These are phyloP conservation scores for Lactarius sp. DNA, from an alignment of 768 basidiomycete genomes.

Conservation along the genomic window DNA sequence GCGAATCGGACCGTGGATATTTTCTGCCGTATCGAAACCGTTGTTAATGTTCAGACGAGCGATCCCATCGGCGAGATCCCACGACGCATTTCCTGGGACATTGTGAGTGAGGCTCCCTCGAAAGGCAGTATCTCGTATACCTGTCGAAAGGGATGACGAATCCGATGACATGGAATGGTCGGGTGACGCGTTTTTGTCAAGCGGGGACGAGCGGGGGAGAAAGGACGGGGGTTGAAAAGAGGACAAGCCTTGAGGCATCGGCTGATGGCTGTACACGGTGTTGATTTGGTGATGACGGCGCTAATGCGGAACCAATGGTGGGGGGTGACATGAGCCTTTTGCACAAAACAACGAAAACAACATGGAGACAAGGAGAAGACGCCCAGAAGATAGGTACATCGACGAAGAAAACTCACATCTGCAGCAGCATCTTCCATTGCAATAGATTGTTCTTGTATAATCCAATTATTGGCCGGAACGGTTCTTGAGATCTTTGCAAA, in stretches of 20 bases:
- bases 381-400: not conserved
- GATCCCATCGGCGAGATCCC: slow-evolving; percentile 72
- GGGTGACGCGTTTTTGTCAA: slow-evolving; percentile 27
- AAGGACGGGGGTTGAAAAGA: slow-evolving; percentile 24
- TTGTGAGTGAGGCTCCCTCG: slow-evolving; percentile 61
- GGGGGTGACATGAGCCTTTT: slow-evolving; percentile 15
- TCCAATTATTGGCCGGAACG: slow-evolving; percentile 43
- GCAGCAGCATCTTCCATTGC: slow-evolving; percentile 20
- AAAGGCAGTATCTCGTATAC: slow-evolving; percentile 55
- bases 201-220: slow-evolving; percentile 20
- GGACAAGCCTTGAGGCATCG: slow-evolving; percentile 22
- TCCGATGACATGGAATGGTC: slow-evolving; percentile 33
- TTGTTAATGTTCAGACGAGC: slow-evolving; percentile 62
- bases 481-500: slow-evolving; percentile 32
- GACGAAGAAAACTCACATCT: slow-evolving; percentile 23
- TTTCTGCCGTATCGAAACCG: slow-evolving; percentile 43
- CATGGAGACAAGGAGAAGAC: not conserved
- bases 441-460: slow-evolving; percentile 40
- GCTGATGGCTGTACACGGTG: slow-evolving; percentile 25
- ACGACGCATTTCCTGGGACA: slow-evolving; percentile 41
- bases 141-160: slow-evolving; percentile 32
- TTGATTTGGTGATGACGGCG: slow-evolving; percentile 27
- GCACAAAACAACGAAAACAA: slow-evolving; percentile 5
- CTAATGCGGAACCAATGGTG: slow-evolving; percentile 21
- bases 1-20: slow-evolving; percentile 45